phyloP scores from a whole-genome alignment of 2,329 filamentous ascomycete genomes.

The Diplodia mutila region DNA sequence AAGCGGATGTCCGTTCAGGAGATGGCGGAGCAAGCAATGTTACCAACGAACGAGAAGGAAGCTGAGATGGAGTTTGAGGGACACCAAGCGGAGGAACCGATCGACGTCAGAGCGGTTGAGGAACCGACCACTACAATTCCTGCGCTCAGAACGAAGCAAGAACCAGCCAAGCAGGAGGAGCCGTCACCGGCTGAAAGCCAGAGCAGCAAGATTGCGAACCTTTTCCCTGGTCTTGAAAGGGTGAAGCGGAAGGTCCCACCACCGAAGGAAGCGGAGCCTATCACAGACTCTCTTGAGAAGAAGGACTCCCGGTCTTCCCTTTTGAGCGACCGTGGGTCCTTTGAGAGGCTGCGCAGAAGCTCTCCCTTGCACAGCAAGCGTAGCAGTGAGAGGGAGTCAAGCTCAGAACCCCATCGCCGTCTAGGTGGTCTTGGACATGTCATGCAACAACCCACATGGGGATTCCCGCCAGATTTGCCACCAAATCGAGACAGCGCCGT shows the following conservation, averaged over 20 bases:
- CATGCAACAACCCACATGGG: slow-evolving; percentile 37
- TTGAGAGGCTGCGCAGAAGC: neutral
- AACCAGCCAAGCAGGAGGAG: neutral
- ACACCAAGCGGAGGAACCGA: neutral
- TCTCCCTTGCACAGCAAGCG: neutral
- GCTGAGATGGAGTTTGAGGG: neutral
- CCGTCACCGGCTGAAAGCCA: neutral
- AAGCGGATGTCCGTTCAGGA: slow-evolving; percentile 8
- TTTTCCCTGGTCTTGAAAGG: slow-evolving; percentile 30
- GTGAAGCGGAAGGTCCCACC: slow-evolving; percentile 42
- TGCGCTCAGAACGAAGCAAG: neutral
- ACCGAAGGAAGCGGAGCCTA: slow-evolving; percentile 34
- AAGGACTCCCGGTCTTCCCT: slow-evolving; percentile 30
- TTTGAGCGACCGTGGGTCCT: neutral
- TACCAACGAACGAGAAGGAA: neutral
- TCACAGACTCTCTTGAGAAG: slow-evolving; percentile 28
- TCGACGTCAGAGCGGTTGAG: neutral
- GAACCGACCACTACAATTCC: neutral
- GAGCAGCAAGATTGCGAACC: slow-evolving; percentile 23
- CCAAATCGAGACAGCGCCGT: slow-evolving; percentile 46
- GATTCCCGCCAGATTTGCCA: slow-evolving; percentile 37
- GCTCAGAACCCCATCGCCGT: neutral
- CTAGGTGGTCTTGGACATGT: neutral
- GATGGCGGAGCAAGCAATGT: slow-evolving; percentile 1
- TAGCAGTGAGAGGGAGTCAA: neutral